Evolutionary conservation across 768 basidiomycete genomes (phyloP).

Genomic region (Agaricus blazei): DNA sequence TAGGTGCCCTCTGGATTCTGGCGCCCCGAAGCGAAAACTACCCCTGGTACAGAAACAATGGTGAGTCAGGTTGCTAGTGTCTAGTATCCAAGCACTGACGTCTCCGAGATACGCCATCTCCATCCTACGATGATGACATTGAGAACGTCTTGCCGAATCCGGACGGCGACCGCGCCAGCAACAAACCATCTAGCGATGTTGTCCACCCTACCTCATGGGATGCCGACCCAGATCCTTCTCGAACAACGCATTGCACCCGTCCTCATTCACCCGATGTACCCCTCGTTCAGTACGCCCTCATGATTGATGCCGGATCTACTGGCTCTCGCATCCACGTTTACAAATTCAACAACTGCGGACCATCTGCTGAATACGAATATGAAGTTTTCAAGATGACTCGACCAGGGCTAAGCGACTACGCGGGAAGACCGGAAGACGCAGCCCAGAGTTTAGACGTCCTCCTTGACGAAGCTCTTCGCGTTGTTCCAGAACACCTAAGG

Average conservation of each 20-base stretch:
- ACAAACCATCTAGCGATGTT: conserved; percentile 12
- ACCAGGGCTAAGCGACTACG: conserved; percentile 72
- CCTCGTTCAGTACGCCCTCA: conserved; percentile 88
- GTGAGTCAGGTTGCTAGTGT: conserved; percentile 15
- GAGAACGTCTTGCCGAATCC: neutral
- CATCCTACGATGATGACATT: conserved; percentile 3
- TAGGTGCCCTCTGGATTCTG: conserved; percentile 64
- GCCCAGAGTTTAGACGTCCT: conserved; percentile 77
- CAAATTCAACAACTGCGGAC: conserved; percentile 91
- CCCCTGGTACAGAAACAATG: conserved; percentile 17
- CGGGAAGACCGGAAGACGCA: conserved; percentile 56
- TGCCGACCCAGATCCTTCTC: conserved; percentile 67
- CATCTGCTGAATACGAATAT: conserved; percentile 80
- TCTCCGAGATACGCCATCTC: neutral
- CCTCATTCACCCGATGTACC: conserved; percentile 45
- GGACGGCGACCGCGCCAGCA: conserved; percentile 5
- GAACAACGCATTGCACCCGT: conserved; percentile 65
- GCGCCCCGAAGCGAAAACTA: conserved; percentile 38
- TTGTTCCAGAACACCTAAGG: conserved; percentile 67
- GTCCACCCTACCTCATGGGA: conserved; percentile 53
- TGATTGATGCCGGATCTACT: conserved; percentile 98
- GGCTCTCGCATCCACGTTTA: conserved; percentile 97
- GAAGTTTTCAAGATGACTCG: conserved; percentile 84
- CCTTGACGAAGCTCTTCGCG: conserved; percentile 71
- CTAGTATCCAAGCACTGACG: conserved; percentile 10